These are phyloP conservation scores for Astraeus odoratus DNA, from an alignment of 768 basidiomycete genomes.

Conservation along the genomic window DNA sequence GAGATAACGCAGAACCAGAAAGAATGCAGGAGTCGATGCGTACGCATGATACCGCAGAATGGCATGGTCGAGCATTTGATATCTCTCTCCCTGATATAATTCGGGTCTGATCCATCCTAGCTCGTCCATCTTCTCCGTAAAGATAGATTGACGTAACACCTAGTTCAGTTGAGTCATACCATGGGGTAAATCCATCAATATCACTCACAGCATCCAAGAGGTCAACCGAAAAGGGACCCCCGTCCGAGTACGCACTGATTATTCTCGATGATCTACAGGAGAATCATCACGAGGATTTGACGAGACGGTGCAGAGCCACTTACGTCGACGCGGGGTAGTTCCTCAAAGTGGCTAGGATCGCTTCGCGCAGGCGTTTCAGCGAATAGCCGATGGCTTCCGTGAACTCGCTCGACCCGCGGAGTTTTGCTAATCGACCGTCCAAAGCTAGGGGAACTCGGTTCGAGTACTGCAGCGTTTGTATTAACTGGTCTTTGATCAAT, in stretches of 20 bases:
- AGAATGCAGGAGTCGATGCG: slow-evolving; percentile 4
- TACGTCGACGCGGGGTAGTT: slow-evolving; percentile 18
- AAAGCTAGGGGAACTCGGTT: neutral
- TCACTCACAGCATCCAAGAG: slow-evolving; percentile 47
- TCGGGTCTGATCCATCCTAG: slow-evolving; percentile 43
- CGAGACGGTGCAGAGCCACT: slow-evolving; percentile 3
- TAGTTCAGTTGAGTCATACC: slow-evolving; percentile 13
- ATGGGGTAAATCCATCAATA: neutral
- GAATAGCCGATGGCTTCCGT: slow-evolving; percentile 24
- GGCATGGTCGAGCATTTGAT: slow-evolving; percentile 38
- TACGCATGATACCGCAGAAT: slow-evolving; percentile 56
- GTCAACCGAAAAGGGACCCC: slow-evolving; percentile 48
- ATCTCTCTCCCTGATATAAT: slow-evolving; percentile 34
- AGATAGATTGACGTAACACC: slow-evolving; percentile 53
- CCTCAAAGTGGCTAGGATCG: slow-evolving; percentile 13
- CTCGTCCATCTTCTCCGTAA: slow-evolving; percentile 45
- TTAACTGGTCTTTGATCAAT: slow-evolving; percentile 22
- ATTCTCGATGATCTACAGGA: slow-evolving; percentile 32
- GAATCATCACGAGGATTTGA: neutral
- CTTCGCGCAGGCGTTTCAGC: slow-evolving; percentile 14
- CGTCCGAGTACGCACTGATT: slow-evolving; percentile 45
- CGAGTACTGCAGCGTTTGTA: slow-evolving; percentile 16
- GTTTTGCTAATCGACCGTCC: slow-evolving; percentile 17
- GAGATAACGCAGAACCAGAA: neutral
- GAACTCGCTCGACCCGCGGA: slow-evolving; percentile 18